Evolutionary conservation across 208 protist species (phyloP), one percentile per base, ranked within the genome.

Genomic region (Crithidia expoeki): DNA sequence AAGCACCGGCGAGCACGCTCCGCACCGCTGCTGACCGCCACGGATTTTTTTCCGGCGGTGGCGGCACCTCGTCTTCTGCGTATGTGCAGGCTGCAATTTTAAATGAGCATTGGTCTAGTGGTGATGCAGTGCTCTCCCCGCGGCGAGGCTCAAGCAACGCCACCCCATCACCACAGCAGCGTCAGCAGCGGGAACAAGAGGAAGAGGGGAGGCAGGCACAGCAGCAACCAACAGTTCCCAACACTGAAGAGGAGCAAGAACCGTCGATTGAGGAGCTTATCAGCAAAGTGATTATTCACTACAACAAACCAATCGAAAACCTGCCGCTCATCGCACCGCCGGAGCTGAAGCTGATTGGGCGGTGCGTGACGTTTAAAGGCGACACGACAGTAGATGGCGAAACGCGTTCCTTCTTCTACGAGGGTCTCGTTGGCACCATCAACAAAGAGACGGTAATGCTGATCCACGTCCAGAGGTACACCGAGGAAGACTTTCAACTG

Each of bases 261-360:
- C 61, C 28, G 23, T 27, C 70, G 7, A 81, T 90, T 36, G 77
- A 86, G 49, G 77, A 83, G 4, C 25, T 86, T 0, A 58, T 88
- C 2, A 55, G 51, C 11, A 72, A 50, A 10, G 60, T 63, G 0
- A 72, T 90, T 19, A 90, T 93, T 40, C 81, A 89, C 61, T 38
- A 57, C 0, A 68, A 92, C 56, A 75, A 68, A 27, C 79, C 84
- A 0, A 89, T 92, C 32, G 78, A 85, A 52, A 74, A 92, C 47
- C 38, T 96, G 33, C 90, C 90, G 17, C 4, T 50, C 14, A 69
- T 94, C 34, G 32, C 65, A 0, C 77, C 80, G 38, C 85, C 83
- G 2, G 88, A 96, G 74, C 68, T 96, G 49, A 90, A 90, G 61
- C 78, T 96, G 53, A 94, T 96, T 38, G 90, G 90, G 0, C 85